phyloP scores from a whole-genome alignment of 176 grass and related monocot genomes.

The Eragrostis curvula region DNA sequence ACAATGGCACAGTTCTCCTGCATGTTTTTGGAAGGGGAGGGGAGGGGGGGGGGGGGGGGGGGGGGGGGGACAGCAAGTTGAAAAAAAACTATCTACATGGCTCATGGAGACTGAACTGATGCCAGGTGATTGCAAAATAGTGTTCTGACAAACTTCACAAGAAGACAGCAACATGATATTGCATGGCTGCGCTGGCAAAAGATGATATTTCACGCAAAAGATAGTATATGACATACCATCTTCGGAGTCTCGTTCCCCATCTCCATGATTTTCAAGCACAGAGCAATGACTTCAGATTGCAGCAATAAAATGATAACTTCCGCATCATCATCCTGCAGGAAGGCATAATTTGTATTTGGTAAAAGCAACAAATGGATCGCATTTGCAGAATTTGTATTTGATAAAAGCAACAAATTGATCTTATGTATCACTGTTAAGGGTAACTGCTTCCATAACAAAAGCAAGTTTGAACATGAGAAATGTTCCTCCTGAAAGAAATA shows the following conservation, averaged over 20 bases:
- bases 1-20: neutral
- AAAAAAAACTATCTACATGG: neutral
- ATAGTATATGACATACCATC: constrained; percentile 59
- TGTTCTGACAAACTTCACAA: constrained; percentile 9
- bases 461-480: neutral
- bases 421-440: neutral
- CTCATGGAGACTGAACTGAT: constrained; percentile 16
- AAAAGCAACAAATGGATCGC: no score
- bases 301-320: constrained; percentile 68
- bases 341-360: constrained; percentile 7
- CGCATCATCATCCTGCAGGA: constrained; percentile 62
- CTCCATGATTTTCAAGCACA: constrained; percentile 76
- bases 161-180: neutral
- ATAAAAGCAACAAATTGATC: constrained; percentile 13
- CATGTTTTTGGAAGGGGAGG: neutral
- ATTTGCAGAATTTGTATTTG: constrained; percentile 18
- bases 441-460: neutral
- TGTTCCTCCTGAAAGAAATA: neutral
- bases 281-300: constrained; percentile 68
- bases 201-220: constrained; percentile 2
- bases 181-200: constrained; percentile 27
- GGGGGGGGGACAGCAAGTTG: no score
- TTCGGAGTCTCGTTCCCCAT: constrained; percentile 80
- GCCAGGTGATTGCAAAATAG: constrained; percentile 6
- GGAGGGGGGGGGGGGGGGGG: no score